Conservation (phyloP, 495 filamentous ascomycete species). For the Podospora fimiseda region DNA sequence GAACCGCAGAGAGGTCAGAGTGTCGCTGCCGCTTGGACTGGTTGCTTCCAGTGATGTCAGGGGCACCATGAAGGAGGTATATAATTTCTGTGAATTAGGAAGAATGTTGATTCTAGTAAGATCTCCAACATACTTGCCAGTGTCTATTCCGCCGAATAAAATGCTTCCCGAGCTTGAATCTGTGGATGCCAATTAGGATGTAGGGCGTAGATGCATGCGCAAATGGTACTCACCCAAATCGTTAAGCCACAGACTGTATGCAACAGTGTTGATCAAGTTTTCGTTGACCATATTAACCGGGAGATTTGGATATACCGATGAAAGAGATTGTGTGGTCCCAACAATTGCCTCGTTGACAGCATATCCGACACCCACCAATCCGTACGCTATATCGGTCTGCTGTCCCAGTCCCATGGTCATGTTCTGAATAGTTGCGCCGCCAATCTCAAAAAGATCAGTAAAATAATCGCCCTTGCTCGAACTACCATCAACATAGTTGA, state of each 20-base stretch:
- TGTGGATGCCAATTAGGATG: not conserved
- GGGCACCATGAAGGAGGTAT: constrained; percentile 64
- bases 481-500: constrained; percentile 79
- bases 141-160: constrained; percentile 89
- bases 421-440: constrained; percentile 53
- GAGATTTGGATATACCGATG: constrained; percentile 65
- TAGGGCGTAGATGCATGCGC: not conserved
- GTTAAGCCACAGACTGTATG: constrained; percentile 88
- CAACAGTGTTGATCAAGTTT: constrained; percentile 68
- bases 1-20: constrained; percentile 45
- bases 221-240: constrained; percentile 47
- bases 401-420: constrained; percentile 84
- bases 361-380: constrained; percentile 88
- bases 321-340: constrained; percentile 25
- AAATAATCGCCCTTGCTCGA: constrained; percentile 75
- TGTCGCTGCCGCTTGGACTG: constrained; percentile 42
- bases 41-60: constrained; percentile 52
- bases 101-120: constrained; percentile 61
- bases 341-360: constrained; percentile 70
- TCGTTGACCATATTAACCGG: constrained; percentile 67
- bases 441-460: constrained; percentile 69
- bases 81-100: constrained; percentile 38
- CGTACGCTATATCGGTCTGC: constrained; percentile 61
- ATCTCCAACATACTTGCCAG: constrained; percentile 69
- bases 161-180: constrained; percentile 40